A percentile compares a stretch with the other conserved stretches of the same genome.
phyloP scores from a whole-genome alignment of 805 yeast species.

The Vanderwaltozyma polyspora region DNA sequence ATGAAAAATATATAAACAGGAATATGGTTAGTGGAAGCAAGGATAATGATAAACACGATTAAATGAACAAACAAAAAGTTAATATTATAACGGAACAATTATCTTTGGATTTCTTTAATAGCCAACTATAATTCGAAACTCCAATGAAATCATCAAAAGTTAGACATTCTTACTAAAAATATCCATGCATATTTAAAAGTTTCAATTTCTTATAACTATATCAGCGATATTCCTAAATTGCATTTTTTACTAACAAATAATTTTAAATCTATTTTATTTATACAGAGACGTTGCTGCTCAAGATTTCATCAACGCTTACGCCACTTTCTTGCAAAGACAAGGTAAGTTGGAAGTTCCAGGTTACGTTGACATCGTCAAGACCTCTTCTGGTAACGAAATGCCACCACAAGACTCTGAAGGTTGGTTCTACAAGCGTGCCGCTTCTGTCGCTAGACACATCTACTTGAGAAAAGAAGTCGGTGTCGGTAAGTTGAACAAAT shows the following conservation, averaged over 20 bases:
- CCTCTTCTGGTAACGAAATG: conserved; percentile 96
- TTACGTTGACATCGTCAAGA: conserved; percentile 98
- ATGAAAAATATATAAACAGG: too few relatives aligned
- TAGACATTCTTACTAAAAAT: neutral
- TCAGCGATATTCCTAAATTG: conserved; percentile 5
- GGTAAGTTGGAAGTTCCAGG: conserved; percentile 99
- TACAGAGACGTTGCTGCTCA: conserved; percentile 99
- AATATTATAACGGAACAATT: too few relatives aligned
- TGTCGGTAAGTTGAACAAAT: conserved; percentile 97
- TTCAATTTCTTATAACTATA: too few relatives aligned
- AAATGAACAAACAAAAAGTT: too few relatives aligned
- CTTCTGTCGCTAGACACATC: conserved; percentile 99
- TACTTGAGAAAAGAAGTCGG: conserved; percentile 99
- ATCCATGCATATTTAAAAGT: too few relatives aligned
- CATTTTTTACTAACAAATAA: conserved; percentile 15
- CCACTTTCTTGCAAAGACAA: conserved; percentile 99
- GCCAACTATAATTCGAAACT: too few relatives aligned
- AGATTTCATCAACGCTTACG: conserved; percentile 98
- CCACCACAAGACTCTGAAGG: conserved; percentile 99
- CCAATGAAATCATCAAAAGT: too few relatives aligned
- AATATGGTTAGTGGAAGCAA: too few relatives aligned
- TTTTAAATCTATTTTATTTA: conserved; percentile 15
- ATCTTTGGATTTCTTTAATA: neutral
- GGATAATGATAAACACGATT: too few relatives aligned
- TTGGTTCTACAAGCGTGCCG: conserved; percentile 99